These are phyloP conservation scores for Xerocomus potaroensis DNA, from an alignment of 768 basidiomycete genomes.

Conservation along the genomic window DNA sequence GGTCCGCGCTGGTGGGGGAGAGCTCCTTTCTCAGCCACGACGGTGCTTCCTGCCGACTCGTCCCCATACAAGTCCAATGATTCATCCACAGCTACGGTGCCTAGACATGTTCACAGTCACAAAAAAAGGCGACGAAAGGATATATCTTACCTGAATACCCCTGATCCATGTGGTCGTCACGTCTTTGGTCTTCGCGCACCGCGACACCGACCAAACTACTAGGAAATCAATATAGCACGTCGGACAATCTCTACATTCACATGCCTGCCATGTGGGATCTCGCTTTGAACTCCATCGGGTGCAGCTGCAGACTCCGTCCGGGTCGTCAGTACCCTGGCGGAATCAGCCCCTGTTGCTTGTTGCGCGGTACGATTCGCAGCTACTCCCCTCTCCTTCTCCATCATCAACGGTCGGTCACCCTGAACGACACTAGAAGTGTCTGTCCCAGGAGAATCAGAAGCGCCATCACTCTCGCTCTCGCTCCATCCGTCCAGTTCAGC, in stretches of 20 bases:
- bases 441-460: background rate
- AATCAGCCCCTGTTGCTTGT: background rate
- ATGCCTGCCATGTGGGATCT: background rate
- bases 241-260: background rate
- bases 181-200: background rate
- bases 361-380: background rate
- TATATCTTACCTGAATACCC: background rate
- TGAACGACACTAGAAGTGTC: background rate
- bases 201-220: background rate
- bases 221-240: background rate
- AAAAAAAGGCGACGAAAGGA: background rate
- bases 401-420: background rate
- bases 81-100: background rate
- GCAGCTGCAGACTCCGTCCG: background rate
- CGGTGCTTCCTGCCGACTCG: background rate
- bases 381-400: background rate
- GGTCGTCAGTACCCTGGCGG: background rate
- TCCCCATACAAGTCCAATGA: background rate
- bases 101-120: background rate
- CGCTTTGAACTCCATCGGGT: background rate
- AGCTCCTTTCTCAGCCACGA: background rate
- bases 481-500: constrained; percentile 1
- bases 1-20: background rate
- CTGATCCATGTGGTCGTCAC: background rate
- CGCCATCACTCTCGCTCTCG: too few species aligned